Conservation (phyloP, 176 grass and related monocot species). For the Oryza officinalis region DNA sequence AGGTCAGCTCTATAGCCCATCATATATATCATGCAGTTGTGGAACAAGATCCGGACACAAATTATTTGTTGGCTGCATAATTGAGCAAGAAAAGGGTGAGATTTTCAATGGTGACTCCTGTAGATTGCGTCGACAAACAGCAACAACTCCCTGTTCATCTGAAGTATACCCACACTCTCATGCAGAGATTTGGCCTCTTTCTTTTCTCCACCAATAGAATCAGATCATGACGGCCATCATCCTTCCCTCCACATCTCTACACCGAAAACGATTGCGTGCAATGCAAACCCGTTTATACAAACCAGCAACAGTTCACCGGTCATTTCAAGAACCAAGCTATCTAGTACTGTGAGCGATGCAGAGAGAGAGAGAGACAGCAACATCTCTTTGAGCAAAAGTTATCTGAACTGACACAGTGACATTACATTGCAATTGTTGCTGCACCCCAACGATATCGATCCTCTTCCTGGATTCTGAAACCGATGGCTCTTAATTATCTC, state of each 20-base stretch:
- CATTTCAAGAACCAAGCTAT: neutral
- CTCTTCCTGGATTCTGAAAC: neutral
- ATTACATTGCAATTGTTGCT: neutral
- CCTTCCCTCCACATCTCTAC: constrained; percentile 7
- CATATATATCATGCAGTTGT: constrained; percentile 23
- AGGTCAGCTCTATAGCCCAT: constrained; percentile 31
- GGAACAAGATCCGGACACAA: constrained; percentile 11
- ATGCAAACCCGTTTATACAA: constrained; percentile 17
- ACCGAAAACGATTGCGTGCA: neutral
- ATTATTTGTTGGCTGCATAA: constrained; percentile 45
- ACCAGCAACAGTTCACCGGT: neutral
- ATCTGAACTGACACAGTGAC: neutral
- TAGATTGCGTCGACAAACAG: constrained; percentile 1
- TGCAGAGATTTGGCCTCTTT: constrained; percentile 33
- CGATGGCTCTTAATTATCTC: neutral
- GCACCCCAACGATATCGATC: neutral
- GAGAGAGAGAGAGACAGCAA: neutral
- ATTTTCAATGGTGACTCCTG: constrained; percentile 33
- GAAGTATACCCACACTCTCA: neutral
- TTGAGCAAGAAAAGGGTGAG: constrained; percentile 31
- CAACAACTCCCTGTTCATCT: constrained; percentile 26
- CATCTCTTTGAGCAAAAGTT: neutral
- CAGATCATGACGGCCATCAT: neutral
- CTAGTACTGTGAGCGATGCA: no score
- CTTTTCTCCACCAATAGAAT: constrained; percentile 30